These are phyloP conservation scores for Phycomyces blakesleeanus DNA, from an alignment of 192 early-diverging fungal genomes.

Conservation along the genomic window DNA sequence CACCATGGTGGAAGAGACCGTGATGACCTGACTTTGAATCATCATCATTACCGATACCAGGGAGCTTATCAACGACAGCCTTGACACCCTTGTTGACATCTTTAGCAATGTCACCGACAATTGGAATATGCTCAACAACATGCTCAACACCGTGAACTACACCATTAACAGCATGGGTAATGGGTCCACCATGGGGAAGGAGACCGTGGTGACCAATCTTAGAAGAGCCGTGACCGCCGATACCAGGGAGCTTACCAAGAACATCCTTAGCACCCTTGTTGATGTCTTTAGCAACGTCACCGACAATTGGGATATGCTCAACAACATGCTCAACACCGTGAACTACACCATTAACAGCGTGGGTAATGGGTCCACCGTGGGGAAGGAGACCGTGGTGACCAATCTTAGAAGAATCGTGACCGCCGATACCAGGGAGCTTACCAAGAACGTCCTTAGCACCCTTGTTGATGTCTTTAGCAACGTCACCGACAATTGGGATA, in stretches of 20 bases:
- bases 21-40: no score
- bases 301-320: neutral
- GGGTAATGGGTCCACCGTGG: neutral
- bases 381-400: neutral
- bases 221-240: neutral
- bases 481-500: neutral
- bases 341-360: neutral
- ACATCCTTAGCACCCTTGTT: conserved; percentile 5
- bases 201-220: neutral
- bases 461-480: neutral
- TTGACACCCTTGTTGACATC: conserved; percentile 12
- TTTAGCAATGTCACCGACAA: neutral
- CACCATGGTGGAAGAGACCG: no score
- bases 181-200: neutral
- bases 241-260: neutral
- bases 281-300: neutral
- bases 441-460: neutral
- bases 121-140: neutral
- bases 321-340: neutral
- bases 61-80: neutral
- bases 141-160: neutral
- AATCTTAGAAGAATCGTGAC: neutral
- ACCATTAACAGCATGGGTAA: no score
- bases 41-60: neutral
- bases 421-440: neutral